These are phyloP conservation scores for Hypoxylon subgilvum DNA, from an alignment of 495 filamentous ascomycete genomes.

Conservation along the genomic window DNA sequence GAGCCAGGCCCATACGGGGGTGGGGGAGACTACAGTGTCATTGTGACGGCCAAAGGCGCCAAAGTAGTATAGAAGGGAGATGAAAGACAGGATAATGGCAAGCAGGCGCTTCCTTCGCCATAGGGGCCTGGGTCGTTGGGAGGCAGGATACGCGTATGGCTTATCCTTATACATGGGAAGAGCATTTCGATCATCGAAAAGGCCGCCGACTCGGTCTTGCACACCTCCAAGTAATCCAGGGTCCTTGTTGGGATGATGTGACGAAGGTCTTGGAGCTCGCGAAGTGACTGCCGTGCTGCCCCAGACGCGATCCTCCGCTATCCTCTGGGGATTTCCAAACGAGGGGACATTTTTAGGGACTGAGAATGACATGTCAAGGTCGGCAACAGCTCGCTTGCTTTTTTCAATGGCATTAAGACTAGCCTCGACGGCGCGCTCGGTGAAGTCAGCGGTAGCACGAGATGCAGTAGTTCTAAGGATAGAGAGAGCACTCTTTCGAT, in stretches of 20 bases:
- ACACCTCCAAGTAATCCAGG: conserved; percentile 53
- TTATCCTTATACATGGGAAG: conserved; percentile 99
- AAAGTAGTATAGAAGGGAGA: conserved; percentile 64
- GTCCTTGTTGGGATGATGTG: conserved; percentile 37
- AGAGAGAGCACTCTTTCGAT: conserved; percentile 52
- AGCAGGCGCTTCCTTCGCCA: conserved; percentile 59
- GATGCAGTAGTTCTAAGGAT: conserved; percentile 52
- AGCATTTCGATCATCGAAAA: conserved; percentile 62
- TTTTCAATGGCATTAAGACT: conserved; percentile 51
- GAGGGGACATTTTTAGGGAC: conserved; percentile 72
- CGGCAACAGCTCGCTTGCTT: conserved; percentile 49
- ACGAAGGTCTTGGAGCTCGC: conserved; percentile 24
- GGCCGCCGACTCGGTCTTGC: conserved; percentile 50
- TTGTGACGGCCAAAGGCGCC: conserved; percentile 56
- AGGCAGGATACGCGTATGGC: conserved; percentile 73
- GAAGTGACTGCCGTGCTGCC: conserved; percentile 49
- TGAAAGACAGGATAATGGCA: conserved; percentile 47
- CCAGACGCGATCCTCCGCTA: conserved; percentile 73
- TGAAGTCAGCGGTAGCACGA: conserved; percentile 47
- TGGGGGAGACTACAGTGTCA: conserved; percentile 36
- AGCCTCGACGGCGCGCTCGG: conserved; percentile 49
- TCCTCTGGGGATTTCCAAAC: conserved; percentile 70
- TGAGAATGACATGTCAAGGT: conserved; percentile 68
- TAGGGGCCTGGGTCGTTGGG: conserved; percentile 54
- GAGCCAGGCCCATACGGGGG: conserved; percentile 53